These are phyloP conservation scores for Aureobasidium sp. DNA, from an alignment of 2,329 filamentous ascomycete species.

Conservation along the genomic window DNA sequence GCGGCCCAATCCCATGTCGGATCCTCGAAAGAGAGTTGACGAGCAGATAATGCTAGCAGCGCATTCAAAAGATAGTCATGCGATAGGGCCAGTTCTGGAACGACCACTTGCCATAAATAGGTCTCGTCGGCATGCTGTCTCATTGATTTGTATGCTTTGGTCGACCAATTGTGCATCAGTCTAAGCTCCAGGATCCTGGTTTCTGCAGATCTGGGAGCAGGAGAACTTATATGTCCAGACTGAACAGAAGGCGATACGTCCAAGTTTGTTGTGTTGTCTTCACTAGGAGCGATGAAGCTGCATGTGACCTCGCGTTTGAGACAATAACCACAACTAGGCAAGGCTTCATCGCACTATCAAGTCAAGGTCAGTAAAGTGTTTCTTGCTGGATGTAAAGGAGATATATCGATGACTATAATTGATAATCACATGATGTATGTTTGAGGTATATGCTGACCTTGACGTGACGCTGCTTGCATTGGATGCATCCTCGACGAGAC, in stretches of 20 bases:
- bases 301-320: slow-evolving; percentile 6
- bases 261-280: neutral
- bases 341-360: slow-evolving; percentile 15
- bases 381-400: neutral
- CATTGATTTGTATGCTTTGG: neutral
- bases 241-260: neutral
- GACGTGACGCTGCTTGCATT: slow-evolving; percentile 18
- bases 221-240: no score
- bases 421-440: neutral
- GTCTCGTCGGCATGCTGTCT: neutral
- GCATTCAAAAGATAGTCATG: neutral
- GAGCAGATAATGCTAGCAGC: neutral
- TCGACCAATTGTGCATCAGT: slow-evolving; percentile 6
- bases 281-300: neutral
- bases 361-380: neutral
- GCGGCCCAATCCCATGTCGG: neutral
- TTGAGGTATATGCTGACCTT: slow-evolving; percentile 10
- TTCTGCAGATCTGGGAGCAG: neutral
- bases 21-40: neutral
- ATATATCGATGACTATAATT: neutral
- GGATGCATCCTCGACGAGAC: slow-evolving; percentile 15
- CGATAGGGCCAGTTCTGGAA: neutral
- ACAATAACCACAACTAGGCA: slow-evolving; percentile 14
- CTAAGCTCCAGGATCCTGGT: neutral
- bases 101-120: neutral